A percentile compares a stretch with the other conserved stretches of the same genome.
These are phyloP conservation scores for Scleromitrula shiraiana DNA, from an alignment of 2,329 filamentous ascomycete genomes.

Conservation along the genomic window DNA sequence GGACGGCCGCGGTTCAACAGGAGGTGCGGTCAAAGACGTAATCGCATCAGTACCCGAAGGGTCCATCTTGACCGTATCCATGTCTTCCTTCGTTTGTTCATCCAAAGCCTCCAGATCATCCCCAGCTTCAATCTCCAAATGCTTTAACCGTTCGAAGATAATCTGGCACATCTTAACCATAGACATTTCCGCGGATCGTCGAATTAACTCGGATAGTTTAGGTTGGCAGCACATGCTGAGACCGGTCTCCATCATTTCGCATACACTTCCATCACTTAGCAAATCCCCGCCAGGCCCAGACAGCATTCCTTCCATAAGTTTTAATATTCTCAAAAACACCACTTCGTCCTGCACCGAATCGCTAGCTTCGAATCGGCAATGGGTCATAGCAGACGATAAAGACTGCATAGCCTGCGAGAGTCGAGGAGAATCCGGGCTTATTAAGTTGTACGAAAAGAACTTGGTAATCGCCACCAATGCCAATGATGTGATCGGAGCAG, in stretches of 20 bases:
- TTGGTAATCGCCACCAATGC: constrained; percentile 91
- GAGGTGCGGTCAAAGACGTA: constrained; percentile 42
- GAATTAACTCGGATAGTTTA: constrained; percentile 80
- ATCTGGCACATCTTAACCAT: constrained; percentile 99
- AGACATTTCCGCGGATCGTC: constrained; percentile 86
- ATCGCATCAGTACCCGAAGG: constrained; percentile 58
- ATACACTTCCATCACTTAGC: constrained; percentile 95
- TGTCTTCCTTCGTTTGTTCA: constrained; percentile 56
- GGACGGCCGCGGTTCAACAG: constrained; percentile 29
- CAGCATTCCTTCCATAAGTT: constrained; percentile 98
- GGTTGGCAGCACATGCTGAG: constrained; percentile 95
- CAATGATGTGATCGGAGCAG: constrained; percentile 90
- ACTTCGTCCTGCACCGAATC: constrained; percentile 94
- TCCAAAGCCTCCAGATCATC: constrained; percentile 60
- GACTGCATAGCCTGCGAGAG: constrained; percentile 90
- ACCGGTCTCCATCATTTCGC: constrained; percentile 98
- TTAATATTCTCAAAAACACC: constrained; percentile 85
- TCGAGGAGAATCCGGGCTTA: constrained; percentile 75
- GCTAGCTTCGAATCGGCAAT: constrained; percentile 95
- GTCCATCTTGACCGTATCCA: constrained; percentile 77
- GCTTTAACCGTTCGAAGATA: constrained; percentile 88
- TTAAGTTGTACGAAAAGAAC: constrained; percentile 91
- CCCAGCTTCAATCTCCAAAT: constrained; percentile 69
- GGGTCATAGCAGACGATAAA: constrained; percentile 87
- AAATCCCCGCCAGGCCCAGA: constrained; percentile 87